These are phyloP conservation scores for Fusarium compactum DNA, from an alignment of 2,329 filamentous ascomycete genomes.

Conservation along the genomic window DNA sequence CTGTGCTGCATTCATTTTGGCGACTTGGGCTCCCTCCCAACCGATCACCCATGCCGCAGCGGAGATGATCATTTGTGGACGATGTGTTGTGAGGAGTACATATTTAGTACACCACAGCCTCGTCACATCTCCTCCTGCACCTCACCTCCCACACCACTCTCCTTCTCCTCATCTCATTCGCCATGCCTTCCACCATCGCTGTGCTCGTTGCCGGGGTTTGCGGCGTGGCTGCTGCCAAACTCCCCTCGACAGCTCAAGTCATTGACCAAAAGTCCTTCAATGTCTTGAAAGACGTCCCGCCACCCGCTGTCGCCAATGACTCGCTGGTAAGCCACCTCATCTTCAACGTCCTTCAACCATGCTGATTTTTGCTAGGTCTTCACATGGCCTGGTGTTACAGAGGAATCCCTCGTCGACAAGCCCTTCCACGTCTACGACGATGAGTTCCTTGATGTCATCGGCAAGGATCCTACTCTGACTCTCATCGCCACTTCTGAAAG, in stretches of 20 bases:
- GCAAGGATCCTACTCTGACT: slow-evolving; percentile 61
- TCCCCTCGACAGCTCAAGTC: slow-evolving; percentile 35
- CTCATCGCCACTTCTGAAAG: slow-evolving; percentile 59
- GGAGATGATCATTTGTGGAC: neutral
- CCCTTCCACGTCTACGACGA: slow-evolving; percentile 57
- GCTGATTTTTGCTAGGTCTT: slow-evolving; percentile 7
- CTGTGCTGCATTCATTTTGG: neutral
- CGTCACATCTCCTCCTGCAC: slow-evolving; percentile 1
- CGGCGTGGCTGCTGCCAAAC: slow-evolving; percentile 60
- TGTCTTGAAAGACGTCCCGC: slow-evolving; percentile 35
- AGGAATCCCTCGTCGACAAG: slow-evolving; percentile 36
- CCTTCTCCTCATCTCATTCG: slow-evolving; percentile 14
- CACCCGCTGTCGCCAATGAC: slow-evolving; percentile 34
- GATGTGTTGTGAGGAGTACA: neutral
- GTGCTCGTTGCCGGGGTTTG: slow-evolving; percentile 34
- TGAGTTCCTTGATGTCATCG: slow-evolving; percentile 64
- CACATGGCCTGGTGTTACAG: slow-evolving; percentile 42
- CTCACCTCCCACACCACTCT: neutral
- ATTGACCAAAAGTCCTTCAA: slow-evolving; percentile 43
- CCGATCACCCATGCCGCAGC: neutral
- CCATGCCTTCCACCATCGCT: slow-evolving; percentile 37
- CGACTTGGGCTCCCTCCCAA: too few species aligned
- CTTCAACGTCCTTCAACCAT: rapidly evolving
- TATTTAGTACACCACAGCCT: slow-evolving; percentile 28
- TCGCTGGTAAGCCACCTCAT: slow-evolving; percentile 17